Percentiles rank a stretch among this genome's conserved stretches.
Conservation (phyloP, 305 asterid species). For the Andrographis paniculata region DNA sequence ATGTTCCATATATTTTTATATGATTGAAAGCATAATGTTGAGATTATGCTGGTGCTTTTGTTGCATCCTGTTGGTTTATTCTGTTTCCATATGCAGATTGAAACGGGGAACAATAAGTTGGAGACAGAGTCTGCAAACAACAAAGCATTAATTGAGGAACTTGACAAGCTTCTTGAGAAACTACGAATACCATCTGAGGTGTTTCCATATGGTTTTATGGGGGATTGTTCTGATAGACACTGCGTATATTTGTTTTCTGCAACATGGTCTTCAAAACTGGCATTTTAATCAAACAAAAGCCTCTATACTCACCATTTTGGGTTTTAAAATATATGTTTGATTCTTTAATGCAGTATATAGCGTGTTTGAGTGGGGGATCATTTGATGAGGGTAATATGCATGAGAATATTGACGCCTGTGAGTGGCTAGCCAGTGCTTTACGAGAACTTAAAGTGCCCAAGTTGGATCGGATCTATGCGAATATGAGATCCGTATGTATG, state of each 20-base stretch:
- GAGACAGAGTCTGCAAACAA: constrained; percentile 97
- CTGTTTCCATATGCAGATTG: constrained; percentile 54
- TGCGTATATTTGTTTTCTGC: background rate
- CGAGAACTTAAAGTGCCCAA: constrained; percentile 68
- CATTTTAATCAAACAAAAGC: constrained; percentile 8
- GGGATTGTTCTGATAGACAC: constrained; percentile 1
- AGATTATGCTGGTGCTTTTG: constrained; percentile 5
- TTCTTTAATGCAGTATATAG: constrained; percentile 52
- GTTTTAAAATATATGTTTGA: constrained; percentile 7
- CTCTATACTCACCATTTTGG: constrained; percentile 12
- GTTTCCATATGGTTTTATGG: constrained; percentile 6
- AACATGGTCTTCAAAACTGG: background rate
- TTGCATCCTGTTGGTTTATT: constrained; percentile 4
- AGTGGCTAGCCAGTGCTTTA: constrained; percentile 82
- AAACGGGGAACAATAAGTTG: constrained; percentile 86
- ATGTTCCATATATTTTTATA: constrained; percentile 1
- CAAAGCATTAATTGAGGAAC: constrained; percentile 82
- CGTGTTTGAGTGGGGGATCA: constrained; percentile 71
- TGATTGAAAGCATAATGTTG: background rate
- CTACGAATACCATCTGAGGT: constrained; percentile 42
- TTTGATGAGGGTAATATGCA: constrained; percentile 94
- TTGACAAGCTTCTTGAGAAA: constrained; percentile 84
- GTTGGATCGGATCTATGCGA: constrained; percentile 66
- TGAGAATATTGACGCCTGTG: constrained; percentile 92
- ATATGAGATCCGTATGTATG: constrained; percentile 76